These are phyloP conservation scores for Phalaenopsis aphrodite DNA, from an alignment of 106 monocot species.

Conservation along the genomic window DNA sequence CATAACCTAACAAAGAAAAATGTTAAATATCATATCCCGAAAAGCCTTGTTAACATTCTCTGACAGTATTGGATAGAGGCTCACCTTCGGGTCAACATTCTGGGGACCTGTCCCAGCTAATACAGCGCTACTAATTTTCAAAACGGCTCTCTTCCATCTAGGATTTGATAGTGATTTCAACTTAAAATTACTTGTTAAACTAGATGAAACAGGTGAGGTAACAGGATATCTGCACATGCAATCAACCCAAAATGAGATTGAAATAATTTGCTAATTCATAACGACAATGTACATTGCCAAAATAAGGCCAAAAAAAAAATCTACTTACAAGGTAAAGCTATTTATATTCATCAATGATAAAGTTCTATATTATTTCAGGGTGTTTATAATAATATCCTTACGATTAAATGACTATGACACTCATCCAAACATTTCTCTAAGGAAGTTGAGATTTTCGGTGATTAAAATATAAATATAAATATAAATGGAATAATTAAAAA, in stretches of 20 bases:
- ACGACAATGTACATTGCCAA: neutral
- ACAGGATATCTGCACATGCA: constrained; percentile 34
- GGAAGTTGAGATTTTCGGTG: neutral
- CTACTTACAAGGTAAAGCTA: neutral
- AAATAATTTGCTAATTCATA: neutral
- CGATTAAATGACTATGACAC: neutral
- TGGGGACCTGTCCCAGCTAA: constrained; percentile 60
- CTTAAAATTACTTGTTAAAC: constrained; percentile 37
- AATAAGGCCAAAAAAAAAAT: neutral
- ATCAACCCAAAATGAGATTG: neutral
- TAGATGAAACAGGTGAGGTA: constrained; percentile 30
- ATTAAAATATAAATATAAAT: neutral
- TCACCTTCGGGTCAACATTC: constrained; percentile 90
- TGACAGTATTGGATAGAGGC: neutral
- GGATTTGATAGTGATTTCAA: constrained; percentile 53
- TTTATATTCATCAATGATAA: neutral
- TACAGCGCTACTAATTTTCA: constrained; percentile 74
- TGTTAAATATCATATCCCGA: neutral
- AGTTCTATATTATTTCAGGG: neutral
- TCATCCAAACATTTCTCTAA: neutral
- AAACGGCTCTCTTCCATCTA: constrained; percentile 84
- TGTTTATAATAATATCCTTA: neutral
- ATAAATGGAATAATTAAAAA: neutral
- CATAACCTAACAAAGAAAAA: constrained; percentile 37
- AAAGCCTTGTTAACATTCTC: neutral